Conservation (phyloP, 2,329 filamentous ascomycete genomes). For the Cordyceps cicadae region DNA sequence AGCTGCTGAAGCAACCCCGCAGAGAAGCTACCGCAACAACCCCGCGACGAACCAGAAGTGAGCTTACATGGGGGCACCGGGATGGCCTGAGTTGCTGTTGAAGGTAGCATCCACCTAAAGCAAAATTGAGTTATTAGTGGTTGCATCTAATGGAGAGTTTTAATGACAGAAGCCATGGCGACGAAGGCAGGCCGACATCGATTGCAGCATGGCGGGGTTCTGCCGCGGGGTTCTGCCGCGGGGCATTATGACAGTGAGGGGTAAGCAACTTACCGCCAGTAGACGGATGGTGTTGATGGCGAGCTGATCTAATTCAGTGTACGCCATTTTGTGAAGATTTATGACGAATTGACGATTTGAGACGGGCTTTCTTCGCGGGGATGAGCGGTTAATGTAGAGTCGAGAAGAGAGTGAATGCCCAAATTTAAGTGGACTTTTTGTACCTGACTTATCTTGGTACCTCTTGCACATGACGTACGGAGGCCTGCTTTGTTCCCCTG, state of each 20-base stretch:
- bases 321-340: slow-evolving; percentile 61
- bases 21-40: neutral
- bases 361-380: neutral
- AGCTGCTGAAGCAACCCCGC: neutral
- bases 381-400: neutral
- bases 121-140: slow-evolving; percentile 18
- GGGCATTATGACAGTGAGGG: slow-evolving; percentile 12
- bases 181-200: slow-evolving; percentile 7
- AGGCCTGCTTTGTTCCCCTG: no score
- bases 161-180: neutral
- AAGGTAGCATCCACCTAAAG: slow-evolving; percentile 90
- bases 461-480: no score
- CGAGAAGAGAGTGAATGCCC: neutral
- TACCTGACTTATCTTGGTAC: no score
- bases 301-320: slow-evolving; percentile 77
- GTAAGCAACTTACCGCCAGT: slow-evolving; percentile 67
- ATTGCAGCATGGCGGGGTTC: slow-evolving; percentile 3
- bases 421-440: neutral
- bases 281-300: slow-evolving; percentile 97
- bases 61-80: slow-evolving; percentile 87
- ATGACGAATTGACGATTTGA: neutral
- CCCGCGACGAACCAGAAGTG: neutral
- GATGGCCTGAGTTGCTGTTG: slow-evolving; percentile 94
- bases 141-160: neutral
- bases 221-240: neutral